Evolutionary conservation across 2,329 filamentous ascomycete species (phyloP), one percentile per base, ranked within the genome.

Genomic region (Aspergillus unguis): DNA sequence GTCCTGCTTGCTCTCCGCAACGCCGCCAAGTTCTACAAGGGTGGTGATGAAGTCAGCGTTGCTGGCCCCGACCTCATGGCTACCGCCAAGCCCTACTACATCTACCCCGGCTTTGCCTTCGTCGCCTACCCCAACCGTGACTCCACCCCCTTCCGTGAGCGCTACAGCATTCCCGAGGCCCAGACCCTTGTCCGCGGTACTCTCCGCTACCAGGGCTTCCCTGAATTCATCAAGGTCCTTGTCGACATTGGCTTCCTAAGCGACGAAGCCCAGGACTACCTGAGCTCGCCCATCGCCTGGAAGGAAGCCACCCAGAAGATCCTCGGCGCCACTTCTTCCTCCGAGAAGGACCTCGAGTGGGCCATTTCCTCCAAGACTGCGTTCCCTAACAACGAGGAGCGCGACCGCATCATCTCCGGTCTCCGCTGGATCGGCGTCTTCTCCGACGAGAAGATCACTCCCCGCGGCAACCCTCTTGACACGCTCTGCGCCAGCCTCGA

Each of bases 111-210:
- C 54, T 96, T 85, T 71, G 86, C 87, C 47, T 92, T 95, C 64
- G 91, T 96, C 62, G 90, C 87, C 38, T 97, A 97, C 76, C 88
- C 88, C 53, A 97, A 97, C 84, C 82, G 92, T 63, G 92, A 97
- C 75, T 92, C 86, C 23, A 94, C 89, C 11, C 80, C 83, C 6
- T 97, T 94, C 84, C 86, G 85, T 68, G 86, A 95, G 80, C 85
- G 89, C 58, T 96, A 96, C 82, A 76, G 84, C 73, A 96, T 96
- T 67, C 91, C 92, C 47, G 92, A 97, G 77, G 90, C 90, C 10
- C 75, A 95, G 74, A 96, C 89, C 47, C 84, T 96, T 65, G 79
- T 96, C 70, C 83, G 90, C 29, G 55, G 55, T 7, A 57, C 55
- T 33, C 52, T 57, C 33, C 49, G 55, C 17, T 57, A 57, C 49